These are phyloP conservation scores for Aspergillus arachidicola DNA, from an alignment of 2,329 filamentous ascomycete genomes.

Conservation along the genomic window DNA sequence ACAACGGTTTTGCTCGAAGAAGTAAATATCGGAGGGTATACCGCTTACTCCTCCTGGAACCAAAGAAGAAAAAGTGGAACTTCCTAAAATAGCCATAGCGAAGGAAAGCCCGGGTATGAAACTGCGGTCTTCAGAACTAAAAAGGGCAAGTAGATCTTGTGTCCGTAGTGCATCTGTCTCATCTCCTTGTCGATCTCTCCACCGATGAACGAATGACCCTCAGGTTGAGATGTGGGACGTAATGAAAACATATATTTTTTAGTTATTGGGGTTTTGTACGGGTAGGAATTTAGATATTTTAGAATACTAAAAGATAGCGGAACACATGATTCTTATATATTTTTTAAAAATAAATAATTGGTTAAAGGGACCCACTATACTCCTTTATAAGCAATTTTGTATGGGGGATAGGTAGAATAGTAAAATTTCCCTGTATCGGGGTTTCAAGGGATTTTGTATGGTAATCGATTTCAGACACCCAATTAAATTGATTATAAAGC, in stretches of 20 bases:
- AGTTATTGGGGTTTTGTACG: no score
- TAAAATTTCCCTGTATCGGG: no score
- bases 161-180: slow-evolving; percentile 5
- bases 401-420: no score
- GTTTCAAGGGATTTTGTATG: no score
- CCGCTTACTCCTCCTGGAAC: background rate
- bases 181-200: slow-evolving; percentile 16
- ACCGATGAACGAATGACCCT: slow-evolving; percentile 3
- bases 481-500: no score
- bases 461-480: no score
- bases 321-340: no score
- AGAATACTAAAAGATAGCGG: no score
- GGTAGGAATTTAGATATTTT: no score
- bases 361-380: no score
- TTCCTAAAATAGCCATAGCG: slow-evolving; percentile 1
- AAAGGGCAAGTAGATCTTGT: slow-evolving; percentile 10
- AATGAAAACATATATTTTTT: background rate
- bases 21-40: background rate
- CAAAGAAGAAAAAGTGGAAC: background rate
- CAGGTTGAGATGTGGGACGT: background rate
- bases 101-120: background rate
- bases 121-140: background rate
- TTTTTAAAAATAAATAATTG: no score
- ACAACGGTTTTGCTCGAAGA: background rate
- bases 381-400: no score